Evolutionary conservation across 345 rosid genomes (phyloP).

Genomic region (Capsella bursapastoris): DNA sequence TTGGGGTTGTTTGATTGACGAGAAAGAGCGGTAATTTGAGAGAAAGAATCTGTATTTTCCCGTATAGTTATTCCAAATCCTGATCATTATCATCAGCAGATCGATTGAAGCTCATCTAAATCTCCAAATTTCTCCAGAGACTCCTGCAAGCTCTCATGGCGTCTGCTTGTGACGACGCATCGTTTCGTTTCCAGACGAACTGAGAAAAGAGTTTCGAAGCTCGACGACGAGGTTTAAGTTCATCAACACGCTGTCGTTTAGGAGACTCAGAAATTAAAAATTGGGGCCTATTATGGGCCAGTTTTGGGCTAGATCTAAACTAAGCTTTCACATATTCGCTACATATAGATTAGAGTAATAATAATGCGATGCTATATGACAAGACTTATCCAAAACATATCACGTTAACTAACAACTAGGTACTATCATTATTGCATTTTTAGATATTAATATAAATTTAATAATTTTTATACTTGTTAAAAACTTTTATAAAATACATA

Average conservation of each 20-base stretch:
- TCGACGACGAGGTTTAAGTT: constrained; percentile 32
- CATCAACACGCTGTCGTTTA: not conserved
- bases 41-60: constrained; percentile 34
- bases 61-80: constrained; percentile 38
- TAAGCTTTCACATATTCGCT: not conserved
- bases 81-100: constrained; percentile 45
- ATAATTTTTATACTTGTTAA: not conserved
- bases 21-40: constrained; percentile 45
- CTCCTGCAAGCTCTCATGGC: constrained; percentile 40
- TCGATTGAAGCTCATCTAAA: constrained; percentile 39
- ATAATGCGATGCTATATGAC: not conserved
- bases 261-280: not conserved
- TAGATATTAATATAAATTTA: not conserved
- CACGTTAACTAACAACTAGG: constrained; percentile 11
- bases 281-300: not conserved
- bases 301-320: not conserved
- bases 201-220: constrained; percentile 10
- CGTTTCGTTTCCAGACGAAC: not conserved
- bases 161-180: constrained; percentile 36
- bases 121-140: constrained; percentile 26
- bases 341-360: not conserved
- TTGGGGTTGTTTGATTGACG: constrained; percentile 37
- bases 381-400: constrained; percentile 28
- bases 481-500: not conserved
- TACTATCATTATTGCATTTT: not conserved